Base-by-base conservation (phyloP, 2,329 filamentous ascomycete genomes). In the Fusarium kyushuense region DNA sequence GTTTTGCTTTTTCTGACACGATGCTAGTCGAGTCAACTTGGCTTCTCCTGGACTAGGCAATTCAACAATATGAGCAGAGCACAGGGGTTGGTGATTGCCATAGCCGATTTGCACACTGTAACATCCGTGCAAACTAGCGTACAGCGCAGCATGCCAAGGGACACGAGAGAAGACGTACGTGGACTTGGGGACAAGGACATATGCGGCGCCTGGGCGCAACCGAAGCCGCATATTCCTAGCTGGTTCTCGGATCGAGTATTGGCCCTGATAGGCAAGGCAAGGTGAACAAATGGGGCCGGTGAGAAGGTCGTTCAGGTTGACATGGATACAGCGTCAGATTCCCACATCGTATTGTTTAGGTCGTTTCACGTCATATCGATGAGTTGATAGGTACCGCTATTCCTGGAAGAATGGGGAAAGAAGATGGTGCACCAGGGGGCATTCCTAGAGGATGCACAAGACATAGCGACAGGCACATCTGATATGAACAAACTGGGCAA, bases 391-490 rank as follows among this genome's bases (percentile, higher is more conserved):
- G 32, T n/a, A 38, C 30, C 33, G 35, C n/a, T 17, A 13, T 27
- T 48, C 12, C 25, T 42, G 3, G 10, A 10, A 25, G 17, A 14
- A 19, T 21, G 12, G 13, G 8, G 19, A 11, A 21, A 14, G 21
- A 36, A 27, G 32, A 36, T 58, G 51, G 60, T 58, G 60, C 16
- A 54, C n/a, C 38, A 25, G 53, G 38, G 12, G 46, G 13, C 12
- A 8, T 46, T 51, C 58, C 45, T 52, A 63, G 33, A 58, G 58
- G 59, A 54, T 32, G 23, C 30, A 33, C 23, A 25, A 17, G 38
- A 46, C 17, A 62, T 11, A 16, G 17, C 35, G 25, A 48, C 58
- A 63, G 35, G 48, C n/a, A 55, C 57, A 47, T 45, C 58, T 46
- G 56, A 54, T 56, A 23, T 25, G 23, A 30, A 41, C 35, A 16